These are phyloP conservation scores for Schizonepeta tenuifolia DNA, from an alignment of 257 asterid genomes.

Conservation along the genomic window DNA sequence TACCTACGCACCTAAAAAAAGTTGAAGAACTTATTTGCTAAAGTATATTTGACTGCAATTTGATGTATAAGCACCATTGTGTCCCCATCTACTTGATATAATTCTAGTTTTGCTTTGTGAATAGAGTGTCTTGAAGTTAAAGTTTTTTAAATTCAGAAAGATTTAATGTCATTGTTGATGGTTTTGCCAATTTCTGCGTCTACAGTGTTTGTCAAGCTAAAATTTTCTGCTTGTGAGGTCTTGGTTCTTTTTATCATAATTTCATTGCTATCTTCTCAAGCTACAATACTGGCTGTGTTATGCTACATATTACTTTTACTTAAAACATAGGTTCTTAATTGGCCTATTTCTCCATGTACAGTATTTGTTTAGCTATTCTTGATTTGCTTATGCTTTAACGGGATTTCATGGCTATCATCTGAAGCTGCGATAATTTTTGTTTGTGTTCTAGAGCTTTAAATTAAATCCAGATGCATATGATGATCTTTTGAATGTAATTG, in stretches of 20 bases:
- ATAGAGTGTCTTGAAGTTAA: neutral
- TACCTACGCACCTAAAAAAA: neutral
- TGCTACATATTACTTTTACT: slow-evolving; percentile 4
- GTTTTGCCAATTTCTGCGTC: slow-evolving; percentile 9
- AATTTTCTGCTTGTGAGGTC: neutral
- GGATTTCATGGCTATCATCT: slow-evolving; percentile 5
- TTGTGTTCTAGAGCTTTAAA: slow-evolving; percentile 19
- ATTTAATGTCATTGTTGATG: neutral
- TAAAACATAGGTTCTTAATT: slow-evolving; percentile 10
- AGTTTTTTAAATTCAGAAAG: neutral
- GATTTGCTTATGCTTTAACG: neutral
- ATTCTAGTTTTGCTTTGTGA: neutral
- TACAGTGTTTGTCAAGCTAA: neutral
- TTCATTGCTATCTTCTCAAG: neutral
- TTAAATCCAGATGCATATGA: slow-evolving; percentile 15
- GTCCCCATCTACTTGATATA: neutral
- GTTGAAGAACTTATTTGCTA: neutral
- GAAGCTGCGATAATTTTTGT: slow-evolving; percentile 2
- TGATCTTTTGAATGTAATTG: slow-evolving; percentile 35
- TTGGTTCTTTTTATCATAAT: slow-evolving; percentile 1
- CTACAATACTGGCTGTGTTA: slow-evolving; percentile 7
- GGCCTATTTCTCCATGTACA: neutral
- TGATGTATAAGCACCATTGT: neutral
- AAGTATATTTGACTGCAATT: neutral
- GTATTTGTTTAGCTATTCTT: neutral